These are phyloP conservation scores for Ophiorrhiza pumila DNA, from an alignment of 257 asterid species.

Conservation along the genomic window DNA sequence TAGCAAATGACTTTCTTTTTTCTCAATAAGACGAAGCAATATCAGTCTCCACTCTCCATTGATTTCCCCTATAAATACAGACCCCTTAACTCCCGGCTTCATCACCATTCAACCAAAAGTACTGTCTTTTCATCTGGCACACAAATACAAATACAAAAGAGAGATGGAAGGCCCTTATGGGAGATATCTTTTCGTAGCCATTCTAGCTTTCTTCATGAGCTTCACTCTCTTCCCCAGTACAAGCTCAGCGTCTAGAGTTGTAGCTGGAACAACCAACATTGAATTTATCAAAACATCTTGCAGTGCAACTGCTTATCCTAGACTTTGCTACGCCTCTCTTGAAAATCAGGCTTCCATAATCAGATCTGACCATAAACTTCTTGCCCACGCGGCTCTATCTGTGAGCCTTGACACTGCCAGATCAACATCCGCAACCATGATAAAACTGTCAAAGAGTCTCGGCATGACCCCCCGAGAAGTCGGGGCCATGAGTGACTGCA, in stretches of 20 bases:
- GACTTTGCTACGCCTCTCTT: constrained; percentile 62
- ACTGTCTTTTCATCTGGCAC: no score
- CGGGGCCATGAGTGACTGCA: constrained; percentile 64
- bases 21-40: no score
- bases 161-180: no score
- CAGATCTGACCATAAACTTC: constrained; percentile 42
- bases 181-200: no score
- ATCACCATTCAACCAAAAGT: no score
- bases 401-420: constrained; percentile 39
- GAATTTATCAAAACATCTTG: constrained; percentile 58
- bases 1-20: no score
- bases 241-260: constrained; percentile 23
- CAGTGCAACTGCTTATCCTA: constrained; percentile 61
- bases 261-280: constrained; percentile 26
- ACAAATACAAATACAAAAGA: no score
- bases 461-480: constrained; percentile 50
- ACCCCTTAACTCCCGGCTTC: no score
- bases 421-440: constrained; percentile 42
- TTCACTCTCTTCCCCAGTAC: constrained; percentile 15
- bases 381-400: constrained; percentile 59
- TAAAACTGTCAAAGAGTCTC: constrained; percentile 29
- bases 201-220: no score
- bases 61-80: no score
- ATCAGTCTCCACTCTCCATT: no score
- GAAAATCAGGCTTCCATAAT: constrained; percentile 41